Evolutionary conservation across 1,284 basidiomycete species (phyloP).

Genomic region (Rhodofomes roseus): DNA sequence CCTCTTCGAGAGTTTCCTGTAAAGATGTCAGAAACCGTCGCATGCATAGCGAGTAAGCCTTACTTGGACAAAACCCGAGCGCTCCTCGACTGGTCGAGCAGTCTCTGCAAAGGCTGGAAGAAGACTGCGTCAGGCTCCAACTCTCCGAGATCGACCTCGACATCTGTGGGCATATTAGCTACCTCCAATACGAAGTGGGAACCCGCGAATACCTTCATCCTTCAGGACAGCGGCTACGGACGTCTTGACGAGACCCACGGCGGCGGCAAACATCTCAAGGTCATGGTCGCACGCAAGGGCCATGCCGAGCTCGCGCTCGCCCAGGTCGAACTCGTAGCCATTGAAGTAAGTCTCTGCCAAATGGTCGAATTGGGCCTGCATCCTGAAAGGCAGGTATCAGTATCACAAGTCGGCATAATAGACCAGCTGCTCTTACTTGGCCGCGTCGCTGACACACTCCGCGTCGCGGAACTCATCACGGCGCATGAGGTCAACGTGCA

Average conservation of each 20-base stretch:
- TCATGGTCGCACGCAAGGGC: conserved; percentile 82
- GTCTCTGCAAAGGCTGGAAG: conserved; percentile 75
- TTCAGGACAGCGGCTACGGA: conserved; percentile 68
- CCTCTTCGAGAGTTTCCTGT: conserved; percentile 81
- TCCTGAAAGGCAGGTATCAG: conserved; percentile 40
- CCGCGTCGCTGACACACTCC: conserved; percentile 87
- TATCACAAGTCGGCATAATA: not conserved
- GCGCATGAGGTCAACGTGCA: conserved; percentile 82
- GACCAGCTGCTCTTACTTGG: conserved; percentile 54
- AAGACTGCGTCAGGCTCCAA: conserved; percentile 71
- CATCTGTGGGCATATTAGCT: conserved; percentile 42
- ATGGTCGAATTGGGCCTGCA: conserved; percentile 89
- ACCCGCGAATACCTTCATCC: conserved; percentile 61
- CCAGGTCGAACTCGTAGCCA: conserved; percentile 79
- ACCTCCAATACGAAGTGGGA: not conserved
- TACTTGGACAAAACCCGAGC: conserved; percentile 81
- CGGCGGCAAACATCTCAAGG: conserved; percentile 88
- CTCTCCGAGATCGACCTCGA: conserved; percentile 68
- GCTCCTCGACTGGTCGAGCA: conserved; percentile 78
- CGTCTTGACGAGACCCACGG: conserved; percentile 84
- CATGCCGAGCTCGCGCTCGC: conserved; percentile 85
- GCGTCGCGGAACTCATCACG: conserved; percentile 89
- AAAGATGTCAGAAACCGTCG: not conserved
- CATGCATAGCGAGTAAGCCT: conserved; percentile 22
- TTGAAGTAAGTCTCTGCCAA: conserved; percentile 82